Percentiles rank a stretch among this genome's conserved stretches.
Conservation (phyloP, 1,139 yeast species). For the Kodamaea derodonti region DNA sequence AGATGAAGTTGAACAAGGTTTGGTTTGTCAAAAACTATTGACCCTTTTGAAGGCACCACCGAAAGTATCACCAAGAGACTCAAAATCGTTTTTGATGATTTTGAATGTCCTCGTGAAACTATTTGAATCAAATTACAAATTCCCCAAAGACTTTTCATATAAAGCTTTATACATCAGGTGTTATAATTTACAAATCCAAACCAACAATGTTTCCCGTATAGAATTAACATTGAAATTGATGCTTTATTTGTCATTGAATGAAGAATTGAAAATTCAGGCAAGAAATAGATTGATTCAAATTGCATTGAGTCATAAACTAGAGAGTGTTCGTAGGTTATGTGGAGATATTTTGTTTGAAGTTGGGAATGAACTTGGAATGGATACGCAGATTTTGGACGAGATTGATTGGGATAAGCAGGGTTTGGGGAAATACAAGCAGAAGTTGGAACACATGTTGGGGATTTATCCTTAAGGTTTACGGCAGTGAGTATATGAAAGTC, state of each 20-base stretch:
- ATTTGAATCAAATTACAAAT: constrained; percentile 32
- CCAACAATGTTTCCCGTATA: constrained; percentile 32
- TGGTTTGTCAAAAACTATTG: constrained; percentile 8
- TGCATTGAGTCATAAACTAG: constrained; percentile 26
- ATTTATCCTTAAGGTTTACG: no score
- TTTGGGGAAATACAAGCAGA: neutral
- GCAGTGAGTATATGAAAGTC: no score
- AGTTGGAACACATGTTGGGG: neutral
- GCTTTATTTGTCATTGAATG: constrained; percentile 23
- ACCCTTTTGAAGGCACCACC: constrained; percentile 17
- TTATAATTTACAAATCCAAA: constrained; percentile 55
- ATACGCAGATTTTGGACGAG: constrained; percentile 9
- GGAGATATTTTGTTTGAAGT: constrained; percentile 34
- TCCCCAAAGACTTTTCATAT: constrained; percentile 33
- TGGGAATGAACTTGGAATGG: constrained; percentile 18
- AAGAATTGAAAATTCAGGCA: constrained; percentile 12
- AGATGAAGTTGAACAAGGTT: constrained; percentile 2
- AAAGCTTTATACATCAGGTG: constrained; percentile 45
- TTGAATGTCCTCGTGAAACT: constrained; percentile 34
- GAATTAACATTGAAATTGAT: constrained; percentile 34
- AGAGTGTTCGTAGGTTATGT: constrained; percentile 25
- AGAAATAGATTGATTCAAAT: constrained; percentile 28
- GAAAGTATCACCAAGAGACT: constrained; percentile 13
- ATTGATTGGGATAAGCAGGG: constrained; percentile 18
- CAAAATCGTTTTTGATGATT: constrained; percentile 19